Conservation (phyloP, 2,329 filamentous ascomycete genomes). For the Fusarium longipes region DNA sequence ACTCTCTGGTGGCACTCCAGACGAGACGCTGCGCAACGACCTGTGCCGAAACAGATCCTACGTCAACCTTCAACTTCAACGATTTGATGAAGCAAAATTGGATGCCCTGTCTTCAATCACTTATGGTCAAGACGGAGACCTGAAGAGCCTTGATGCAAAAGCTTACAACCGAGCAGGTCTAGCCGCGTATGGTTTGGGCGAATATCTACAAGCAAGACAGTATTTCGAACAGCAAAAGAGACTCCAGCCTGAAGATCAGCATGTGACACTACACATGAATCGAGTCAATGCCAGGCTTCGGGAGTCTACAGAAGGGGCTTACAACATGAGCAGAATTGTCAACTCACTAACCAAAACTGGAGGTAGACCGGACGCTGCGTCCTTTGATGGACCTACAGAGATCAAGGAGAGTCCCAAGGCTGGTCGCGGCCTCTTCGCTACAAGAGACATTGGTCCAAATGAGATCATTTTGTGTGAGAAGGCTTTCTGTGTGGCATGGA, state of each 20-base stretch:
- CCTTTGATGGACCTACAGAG: constrained; percentile 44
- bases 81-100: constrained; percentile 47
- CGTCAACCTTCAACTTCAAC: constrained; percentile 48
- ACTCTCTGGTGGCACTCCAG: not conserved
- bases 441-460: constrained; percentile 45
- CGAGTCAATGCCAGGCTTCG: constrained; percentile 39
- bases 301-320: constrained; percentile 39
- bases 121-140: not conserved
- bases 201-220: constrained; percentile 38
- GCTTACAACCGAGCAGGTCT: constrained; percentile 50
- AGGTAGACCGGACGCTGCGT: constrained; percentile 48
- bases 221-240: constrained; percentile 42
- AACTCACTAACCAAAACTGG: constrained; percentile 41
- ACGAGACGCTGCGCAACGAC: constrained; percentile 45
- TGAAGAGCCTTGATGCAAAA: constrained; percentile 46
- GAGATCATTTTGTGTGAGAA: constrained; percentile 52
- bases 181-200: constrained; percentile 47
- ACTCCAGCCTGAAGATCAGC: constrained; percentile 43
- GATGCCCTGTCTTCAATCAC: constrained; percentile 50
- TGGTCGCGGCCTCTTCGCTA: constrained; percentile 55
- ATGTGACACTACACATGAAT: constrained; percentile 32
- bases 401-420: constrained; percentile 42
- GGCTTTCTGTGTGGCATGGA: constrained; percentile 49
- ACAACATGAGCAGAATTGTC: constrained; percentile 42
- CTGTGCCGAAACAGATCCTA: constrained; percentile 49